phyloP scores from a whole-genome alignment of 495 filamentous ascomycete species.

The Xylaria castorea region DNA sequence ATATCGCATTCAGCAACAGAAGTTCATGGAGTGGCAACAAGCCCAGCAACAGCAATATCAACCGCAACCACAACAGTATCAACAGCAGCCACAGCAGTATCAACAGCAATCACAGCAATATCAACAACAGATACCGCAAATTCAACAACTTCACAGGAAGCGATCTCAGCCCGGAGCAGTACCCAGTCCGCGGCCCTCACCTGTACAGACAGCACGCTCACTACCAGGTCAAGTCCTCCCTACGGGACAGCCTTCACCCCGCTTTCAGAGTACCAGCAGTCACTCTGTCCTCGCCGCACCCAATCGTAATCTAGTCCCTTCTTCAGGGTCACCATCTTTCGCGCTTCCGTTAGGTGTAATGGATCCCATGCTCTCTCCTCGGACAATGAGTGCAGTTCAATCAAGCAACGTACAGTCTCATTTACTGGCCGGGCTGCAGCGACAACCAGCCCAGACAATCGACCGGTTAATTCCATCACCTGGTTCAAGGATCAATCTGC shows the following conservation, averaged over 20 bases:
- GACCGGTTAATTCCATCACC: conserved; percentile 45
- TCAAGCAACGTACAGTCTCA: conserved; percentile 6
- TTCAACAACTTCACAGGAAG: conserved; percentile 9
- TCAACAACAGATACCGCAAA: conserved; percentile 13
- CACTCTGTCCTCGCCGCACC: neutral
- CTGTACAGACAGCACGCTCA: neutral
- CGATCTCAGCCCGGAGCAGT: conserved; percentile 19
- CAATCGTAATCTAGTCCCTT: neutral
- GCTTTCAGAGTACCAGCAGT: neutral
- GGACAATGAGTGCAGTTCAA: neutral
- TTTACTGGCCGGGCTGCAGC: neutral
- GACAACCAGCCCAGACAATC: conserved; percentile 3
- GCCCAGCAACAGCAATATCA: conserved; percentile 3
- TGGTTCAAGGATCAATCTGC: conserved; percentile 29
- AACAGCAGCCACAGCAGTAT: conserved; percentile 23
- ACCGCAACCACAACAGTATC: conserved; percentile 1
- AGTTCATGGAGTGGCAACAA: neutral
- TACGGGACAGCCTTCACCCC: conserved; percentile 9
- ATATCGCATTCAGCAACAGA: neutral
- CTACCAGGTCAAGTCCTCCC: neutral
- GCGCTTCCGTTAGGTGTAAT: neutral
- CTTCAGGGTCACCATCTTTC: neutral
- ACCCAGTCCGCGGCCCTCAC: conserved; percentile 13
- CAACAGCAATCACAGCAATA: conserved; percentile 15
- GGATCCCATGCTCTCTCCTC: conserved; percentile 11